phyloP scores from a whole-genome alignment of 371 early-diverging fungal genomes.

The Mortierella sp. region DNA sequence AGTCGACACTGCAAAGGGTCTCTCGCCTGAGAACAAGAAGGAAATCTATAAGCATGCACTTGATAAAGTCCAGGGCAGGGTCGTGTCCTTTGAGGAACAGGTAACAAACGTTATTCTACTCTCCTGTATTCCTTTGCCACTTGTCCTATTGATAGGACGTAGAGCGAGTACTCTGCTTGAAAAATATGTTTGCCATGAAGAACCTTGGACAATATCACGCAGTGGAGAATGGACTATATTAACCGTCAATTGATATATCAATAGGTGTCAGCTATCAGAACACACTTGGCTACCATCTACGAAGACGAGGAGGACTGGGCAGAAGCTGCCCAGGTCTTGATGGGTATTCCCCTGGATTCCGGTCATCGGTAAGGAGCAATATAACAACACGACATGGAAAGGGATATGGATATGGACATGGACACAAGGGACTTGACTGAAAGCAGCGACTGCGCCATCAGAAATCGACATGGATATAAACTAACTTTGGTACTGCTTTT shows the following conservation, averaged over 20 bases:
- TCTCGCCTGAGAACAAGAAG: conserved; percentile 60
- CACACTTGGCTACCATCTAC: conserved; percentile 77
- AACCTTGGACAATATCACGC: no score
- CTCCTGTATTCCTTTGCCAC: not conserved
- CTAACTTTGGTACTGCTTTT: not conserved
- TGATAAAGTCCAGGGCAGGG: conserved; percentile 71
- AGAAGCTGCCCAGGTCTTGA: conserved; percentile 83
- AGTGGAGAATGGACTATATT: not conserved
- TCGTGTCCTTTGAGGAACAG: conserved; percentile 92
- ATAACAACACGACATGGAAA: not conserved
- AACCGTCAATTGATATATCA: not conserved
- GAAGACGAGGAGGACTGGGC: conserved; percentile 85
- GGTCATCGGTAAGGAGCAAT: conserved; percentile 76
- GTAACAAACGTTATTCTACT: conserved; percentile 57
- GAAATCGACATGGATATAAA: not conserved
- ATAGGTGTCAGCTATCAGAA: conserved; percentile 80
- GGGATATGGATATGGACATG: not conserved
- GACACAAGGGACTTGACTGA: no score
- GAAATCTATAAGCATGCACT: conserved; percentile 68
- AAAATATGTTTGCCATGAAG: not conserved
- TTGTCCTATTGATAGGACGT: not conserved
- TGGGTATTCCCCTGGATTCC: conserved; percentile 88
- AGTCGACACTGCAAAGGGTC: conserved; percentile 41
- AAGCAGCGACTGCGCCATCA: conserved; percentile 29
- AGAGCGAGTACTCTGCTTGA: no score